Conservation (phyloP, 2,329 filamentous ascomycete genomes). For the Mycosphaerella sp. region DNA sequence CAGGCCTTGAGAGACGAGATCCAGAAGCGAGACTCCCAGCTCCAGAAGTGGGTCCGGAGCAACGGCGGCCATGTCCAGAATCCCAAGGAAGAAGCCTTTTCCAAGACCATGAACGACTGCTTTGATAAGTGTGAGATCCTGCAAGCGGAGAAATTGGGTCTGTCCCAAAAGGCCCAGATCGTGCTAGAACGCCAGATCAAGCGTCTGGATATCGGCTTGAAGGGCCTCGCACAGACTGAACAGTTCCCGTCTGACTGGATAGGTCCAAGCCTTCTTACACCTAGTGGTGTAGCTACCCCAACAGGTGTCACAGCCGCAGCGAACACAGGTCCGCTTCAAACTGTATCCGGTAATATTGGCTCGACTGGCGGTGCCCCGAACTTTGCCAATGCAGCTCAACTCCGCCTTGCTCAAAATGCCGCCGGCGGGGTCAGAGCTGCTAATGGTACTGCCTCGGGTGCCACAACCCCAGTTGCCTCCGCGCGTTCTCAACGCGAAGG, state of each 20-base stretch:
- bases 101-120: slow-evolving; percentile 60
- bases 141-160: slow-evolving; percentile 66
- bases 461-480: slow-evolving; percentile 21
- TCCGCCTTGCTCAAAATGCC: slow-evolving; percentile 37
- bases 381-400: slow-evolving; percentile 47
- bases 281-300: slow-evolving; percentile 32
- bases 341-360: slow-evolving; percentile 51
- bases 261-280: slow-evolving; percentile 53
- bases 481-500: slow-evolving; percentile 33
- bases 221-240: slow-evolving; percentile 54
- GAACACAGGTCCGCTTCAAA: slow-evolving; percentile 48
- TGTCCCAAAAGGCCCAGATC: slow-evolving; percentile 59
- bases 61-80: slow-evolving; percentile 69
- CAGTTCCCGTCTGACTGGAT: slow-evolving; percentile 54
- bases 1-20: slow-evolving; percentile 63
- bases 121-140: slow-evolving; percentile 64
- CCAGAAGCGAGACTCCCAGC: slow-evolving; percentile 63
- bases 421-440: slow-evolving; percentile 14
- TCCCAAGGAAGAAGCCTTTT: slow-evolving; percentile 66
- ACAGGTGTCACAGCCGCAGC: slow-evolving; percentile 34
- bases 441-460: slow-evolving; percentile 16
- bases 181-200: slow-evolving; percentile 60
- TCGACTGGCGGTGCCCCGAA: slow-evolving; percentile 44
- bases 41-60: slow-evolving; percentile 75
- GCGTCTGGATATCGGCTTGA: slow-evolving; percentile 56